These are phyloP conservation scores for Leccinum disarticulatum DNA, from an alignment of 768 basidiomycete species.

Conservation along the genomic window DNA sequence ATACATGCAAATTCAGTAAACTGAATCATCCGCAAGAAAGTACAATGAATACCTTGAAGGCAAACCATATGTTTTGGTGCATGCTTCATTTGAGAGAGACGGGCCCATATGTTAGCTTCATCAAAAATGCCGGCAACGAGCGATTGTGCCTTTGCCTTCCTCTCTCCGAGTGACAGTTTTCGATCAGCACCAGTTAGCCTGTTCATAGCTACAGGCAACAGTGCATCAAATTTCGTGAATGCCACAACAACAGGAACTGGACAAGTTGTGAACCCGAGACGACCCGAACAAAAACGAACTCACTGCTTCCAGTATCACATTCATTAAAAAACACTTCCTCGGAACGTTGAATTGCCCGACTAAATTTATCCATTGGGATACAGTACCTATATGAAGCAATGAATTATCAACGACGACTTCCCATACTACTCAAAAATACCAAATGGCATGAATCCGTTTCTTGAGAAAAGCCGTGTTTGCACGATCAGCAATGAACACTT, in stretches of 20 bases:
- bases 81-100: not conserved
- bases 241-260: not conserved
- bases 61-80: not conserved
- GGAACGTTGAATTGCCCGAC: not conserved
- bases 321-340: not conserved
- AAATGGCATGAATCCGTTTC: not conserved
- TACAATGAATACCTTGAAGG: not conserved
- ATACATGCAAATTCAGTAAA: not conserved
- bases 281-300: not conserved
- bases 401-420: not conserved
- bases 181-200: not conserved
- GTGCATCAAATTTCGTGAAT: not conserved
- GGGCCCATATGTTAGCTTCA: not conserved
- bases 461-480: not conserved
- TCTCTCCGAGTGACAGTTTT: not conserved
- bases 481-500: not conserved
- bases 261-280: not conserved
- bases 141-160: not conserved
- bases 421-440: not conserved
- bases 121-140: not conserved
- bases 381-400: not conserved
- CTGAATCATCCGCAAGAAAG: not conserved
- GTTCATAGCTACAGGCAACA: not conserved
- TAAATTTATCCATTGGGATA: not conserved
- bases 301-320: not conserved